Evolutionary conservation across 2,329 filamentous ascomycete species (phyloP), one percentile per base, ranked within the genome.

Genomic region (Massarina eburnea): DNA sequence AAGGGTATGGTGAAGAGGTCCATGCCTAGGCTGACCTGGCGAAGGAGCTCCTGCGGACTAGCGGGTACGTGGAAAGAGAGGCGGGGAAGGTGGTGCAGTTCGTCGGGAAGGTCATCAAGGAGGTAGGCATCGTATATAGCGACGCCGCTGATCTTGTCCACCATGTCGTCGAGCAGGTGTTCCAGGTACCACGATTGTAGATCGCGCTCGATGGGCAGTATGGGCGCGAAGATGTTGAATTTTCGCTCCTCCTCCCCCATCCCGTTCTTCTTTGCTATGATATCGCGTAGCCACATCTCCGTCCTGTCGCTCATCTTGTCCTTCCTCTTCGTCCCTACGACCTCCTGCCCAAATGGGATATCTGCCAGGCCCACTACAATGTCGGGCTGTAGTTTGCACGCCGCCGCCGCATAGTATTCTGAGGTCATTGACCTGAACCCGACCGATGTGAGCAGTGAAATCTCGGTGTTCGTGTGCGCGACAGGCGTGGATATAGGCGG

Each of bases 231-330:
- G 26, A 83, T 75, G 35, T 49, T 49, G 50, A 58, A 70, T 14
- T 45, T 45, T 14, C 51, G 60, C 44, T 67, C 64, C 1, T 37
- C 54, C 26, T 61, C 46, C 17, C 70, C 65, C 2, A 67, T 39
- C 2, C 64, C 44, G 19, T 44, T 70, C 43, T 72, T 66, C 21
- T 71, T 65, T 14, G 73, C 71, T 27, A 91, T 75, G 40, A 90
- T 82, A 51, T 87, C 81, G 19, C 82, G 80, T 15, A 92, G 76
- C 89, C 91, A 97, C 29, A 81, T 80, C 64, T 94, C 87, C 1
- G 89, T 96, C 45, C 92, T 80, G 62, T 94, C 90, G 19, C 84
- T 85, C 84, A 96, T 96, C 61, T 89, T 91, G 27, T 83, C 77
- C 37, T 87, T 81, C 36, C 91, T 81, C 71, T 95, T 96, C 8